Base-by-base conservation (phyloP, 495 filamentous ascomycete genomes). In the Hypoxylon trugodes region DNA sequence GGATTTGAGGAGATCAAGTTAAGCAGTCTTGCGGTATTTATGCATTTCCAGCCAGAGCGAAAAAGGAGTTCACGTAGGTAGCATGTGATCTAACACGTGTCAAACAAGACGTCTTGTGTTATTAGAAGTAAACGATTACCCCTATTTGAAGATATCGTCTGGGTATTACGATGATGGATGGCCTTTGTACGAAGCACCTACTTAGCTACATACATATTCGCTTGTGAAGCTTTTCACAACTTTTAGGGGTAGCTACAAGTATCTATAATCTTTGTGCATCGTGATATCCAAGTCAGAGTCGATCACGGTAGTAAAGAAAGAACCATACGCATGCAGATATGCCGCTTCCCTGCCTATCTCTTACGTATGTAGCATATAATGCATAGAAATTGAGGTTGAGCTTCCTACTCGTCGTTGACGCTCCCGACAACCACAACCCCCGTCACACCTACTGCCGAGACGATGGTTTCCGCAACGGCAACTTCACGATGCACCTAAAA, bases 51-150 rank as follows among this genome's bases (percentile, higher is more conserved):
- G 28, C 52, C 56, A 19, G 57, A 53, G 64, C 50, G 51, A 51
- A 53, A 66, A 58, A 61, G 57, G 63, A 60, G 63, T 66, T 66
- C n/a, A n/a, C 50, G 46, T 66, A 66, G 63, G 63, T 57, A 66
- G 52, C 51, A 66, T 60, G 51, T 46, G 57, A 55, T 49, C 46
- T 21, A 57, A 47, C 25, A 56, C 47, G 63, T 57, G 12, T 50
- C 51, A 52, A 49, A 18, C 43, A 49, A 61, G 50, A 61, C 30
- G 42, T 37, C 24, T n/a, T 52, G 57, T 57, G 63, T 60, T 57
- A 48, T 51, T 57, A 57, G 42, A 60, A 61, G 56, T 36, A 51
- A 61, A 65, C 24, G 51, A 43, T 41, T 55, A 24, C 35, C 32
- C 43, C 38, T 21, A 21, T 21, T 10, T 21, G n/a, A n/a, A n/a